Base-by-base conservation (phyloP, 1,284 basidiomycete genomes). In the Cryptococcus sp. region DNA sequence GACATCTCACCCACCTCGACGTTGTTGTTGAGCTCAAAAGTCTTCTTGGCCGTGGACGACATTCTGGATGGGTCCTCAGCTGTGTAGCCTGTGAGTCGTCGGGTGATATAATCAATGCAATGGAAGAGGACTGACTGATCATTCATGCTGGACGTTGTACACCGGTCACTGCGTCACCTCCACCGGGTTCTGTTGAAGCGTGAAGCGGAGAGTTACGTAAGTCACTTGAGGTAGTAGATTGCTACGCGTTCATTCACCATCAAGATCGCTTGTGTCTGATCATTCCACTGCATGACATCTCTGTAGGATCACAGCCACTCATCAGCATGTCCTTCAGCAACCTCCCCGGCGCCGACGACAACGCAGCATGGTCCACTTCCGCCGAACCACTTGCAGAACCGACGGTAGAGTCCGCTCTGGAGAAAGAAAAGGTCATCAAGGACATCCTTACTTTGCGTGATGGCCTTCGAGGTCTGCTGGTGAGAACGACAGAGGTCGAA, bases 21-120 rank as follows among this genome's bases (percentile, higher is more conserved):
- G 64, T 90, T 83, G 75, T 98, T 98, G 45, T 84, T 81, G 39
- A 97, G 81, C 54, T 88, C 87, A 74, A 96, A 98, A 0, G 89
- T 88, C 78, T 89, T 84, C 62, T 87, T 63, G 39, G 65, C 50
- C 51, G 66, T 58, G 10, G 44, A 37, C 6, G 39, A 34, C 60
- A 62, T 62, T 5, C 16, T 58, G 48, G 6, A 22, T n/a, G 20
- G 26, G 34, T 11, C n/a, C 39, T 16, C 17, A 25, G 40, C 29
- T 34, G 29, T 13, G 8, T 10, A 34, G 29, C 29, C 29, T 34
- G 29, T 2, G 13, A 34, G 5, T 34, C 8, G 2, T 5, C 29
- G 13, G 13, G 8, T 34, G 5, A 4, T 10, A 10, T 34, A 10
- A 13, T 34, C 5, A 34, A 34, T 13, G 8, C 8, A 34, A 34